Evolutionary conservation across 2,329 filamentous ascomycete genomes (phyloP).

Genomic region (Beauveria varroae): DNA sequence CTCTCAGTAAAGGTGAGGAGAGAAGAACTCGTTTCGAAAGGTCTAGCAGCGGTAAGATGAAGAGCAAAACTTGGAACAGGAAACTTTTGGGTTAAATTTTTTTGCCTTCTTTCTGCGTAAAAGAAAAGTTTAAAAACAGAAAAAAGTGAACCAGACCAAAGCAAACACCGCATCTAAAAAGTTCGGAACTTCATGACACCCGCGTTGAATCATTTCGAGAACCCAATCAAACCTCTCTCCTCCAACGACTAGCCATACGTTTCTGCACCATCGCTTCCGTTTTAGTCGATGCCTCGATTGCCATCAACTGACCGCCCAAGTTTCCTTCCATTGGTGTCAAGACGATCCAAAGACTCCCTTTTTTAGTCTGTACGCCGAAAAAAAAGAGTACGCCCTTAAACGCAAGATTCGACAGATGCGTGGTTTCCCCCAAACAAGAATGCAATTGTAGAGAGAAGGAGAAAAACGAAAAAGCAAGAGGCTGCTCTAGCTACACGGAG

Average conservation of each 20-base stretch:
- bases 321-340: not conserved
- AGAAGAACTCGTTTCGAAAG: not conserved
- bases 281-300: not conserved
- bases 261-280: not conserved
- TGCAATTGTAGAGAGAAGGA: slow-evolving; percentile 24
- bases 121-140: slow-evolving; percentile 14
- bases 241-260: not conserved
- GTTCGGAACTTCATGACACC: slow-evolving; percentile 9
- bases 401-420: slow-evolving; percentile 4
- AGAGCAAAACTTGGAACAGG: not conserved
- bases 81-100: slow-evolving; percentile 4
- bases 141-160: slow-evolving; percentile 11
- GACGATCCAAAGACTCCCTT: slow-evolving; percentile 4
- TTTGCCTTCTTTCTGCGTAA: slow-evolving; percentile 7
- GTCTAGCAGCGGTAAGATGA: not conserved
- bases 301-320: not conserved
- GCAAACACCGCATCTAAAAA: slow-evolving; percentile 11
- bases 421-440: slow-evolving; percentile 18
- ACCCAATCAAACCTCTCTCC: not conserved
- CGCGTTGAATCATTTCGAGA: not conserved
- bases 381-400: not conserved
- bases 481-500: slow-evolving; percentile 10
- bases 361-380: slow-evolving; percentile 8
- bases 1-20: too few relatives aligned
- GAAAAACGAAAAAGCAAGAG: not conserved